Base-by-base conservation (phyloP, 1,139 yeast species). In the Wickerhamomyces sp. region DNA sequence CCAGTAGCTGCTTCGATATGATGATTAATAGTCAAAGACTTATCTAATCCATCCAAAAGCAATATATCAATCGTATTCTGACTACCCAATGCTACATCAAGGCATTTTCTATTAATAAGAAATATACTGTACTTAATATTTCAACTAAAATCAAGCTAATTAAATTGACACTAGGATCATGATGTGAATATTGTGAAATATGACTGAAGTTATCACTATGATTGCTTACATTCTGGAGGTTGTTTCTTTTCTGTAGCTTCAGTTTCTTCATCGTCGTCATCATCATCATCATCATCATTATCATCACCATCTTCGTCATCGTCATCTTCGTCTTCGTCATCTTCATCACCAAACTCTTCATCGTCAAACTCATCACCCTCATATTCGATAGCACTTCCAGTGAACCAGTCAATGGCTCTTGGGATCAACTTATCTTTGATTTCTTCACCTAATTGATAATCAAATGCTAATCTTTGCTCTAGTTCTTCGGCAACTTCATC, bases 381-480 rank as follows among this genome's bases (percentile, higher is more conserved):
- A 42, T 57, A 74, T 61, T 64, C 81, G 48, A 91, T 78, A n/a
- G 99, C 99, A 56, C 86, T 90, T 43, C 99, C 98, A 15, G 98
- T 91, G 66, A 89, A 93, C 98, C 98, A 93, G 67, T 91, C 97
- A 59, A 93, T 79, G 46, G 98, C 98, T 61, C 96, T 81, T 54
- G 98, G 97, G 56, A 93, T 85, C 64, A 93, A 78, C 67, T 94
- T 84, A 66, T 94, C 98, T 73, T 94, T 93, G 66, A 93, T 82
- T 62, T 90, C 94, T 69, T 93, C 99, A 51, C 99, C 99, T 55
- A 91, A 75, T 63, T 91, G 95, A 71, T 93, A 94, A 69, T 93
- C 99, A 60, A 87, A 73, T 60, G 91, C 97, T 59, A 93, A 78
- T 63, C 89, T 79, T 47, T 81, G 85, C 65, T 91, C 97, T 58